Evolutionary conservation across 257 asterid species (phyloP).

Genomic region (Striga asiatica): DNA sequence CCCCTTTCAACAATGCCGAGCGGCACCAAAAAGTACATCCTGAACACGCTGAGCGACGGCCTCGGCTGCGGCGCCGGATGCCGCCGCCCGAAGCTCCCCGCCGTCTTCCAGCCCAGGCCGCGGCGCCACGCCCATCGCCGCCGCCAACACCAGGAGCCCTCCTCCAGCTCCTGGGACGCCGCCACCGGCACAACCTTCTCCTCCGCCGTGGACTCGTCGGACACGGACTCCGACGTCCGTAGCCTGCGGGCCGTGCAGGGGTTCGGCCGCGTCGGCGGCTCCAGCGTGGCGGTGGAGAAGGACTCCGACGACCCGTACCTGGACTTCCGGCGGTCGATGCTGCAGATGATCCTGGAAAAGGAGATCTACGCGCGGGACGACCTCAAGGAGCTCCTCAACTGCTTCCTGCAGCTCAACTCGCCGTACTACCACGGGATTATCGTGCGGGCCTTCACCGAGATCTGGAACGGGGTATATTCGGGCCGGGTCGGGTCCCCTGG

Average conservation of each 20-base stretch:
- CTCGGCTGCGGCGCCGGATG: slow-evolving; percentile 38
- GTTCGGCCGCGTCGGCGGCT: slow-evolving; percentile 51
- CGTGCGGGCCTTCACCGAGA: slow-evolving; percentile 75
- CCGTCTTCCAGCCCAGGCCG: slow-evolving; percentile 32
- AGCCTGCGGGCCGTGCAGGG: slow-evolving; percentile 54
- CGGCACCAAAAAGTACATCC: slow-evolving; percentile 32
- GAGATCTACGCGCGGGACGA: slow-evolving; percentile 67
- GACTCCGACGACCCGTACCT: slow-evolving; percentile 82
- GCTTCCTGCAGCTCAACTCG: slow-evolving; percentile 78
- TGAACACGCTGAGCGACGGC: slow-evolving; percentile 31
- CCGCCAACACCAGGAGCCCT: slow-evolving; percentile 16
- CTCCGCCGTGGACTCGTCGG: slow-evolving; percentile 6
- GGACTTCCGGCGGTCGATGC: slow-evolving; percentile 84
- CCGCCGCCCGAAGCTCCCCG: slow-evolving; percentile 37
- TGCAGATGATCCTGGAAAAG: slow-evolving; percentile 82
- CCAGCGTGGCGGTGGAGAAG: slow-evolving; percentile 79
- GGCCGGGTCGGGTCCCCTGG: neutral
- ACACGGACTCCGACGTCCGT: slow-evolving; percentile 23
- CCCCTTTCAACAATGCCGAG: slow-evolving; percentile 26
- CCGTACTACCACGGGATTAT: slow-evolving; percentile 74
- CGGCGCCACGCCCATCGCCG: slow-evolving; percentile 2
- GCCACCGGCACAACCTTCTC: slow-evolving; percentile 22
- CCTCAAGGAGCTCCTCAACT: slow-evolving; percentile 60
- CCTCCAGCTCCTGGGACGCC: slow-evolving; percentile 26
- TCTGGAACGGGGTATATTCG: slow-evolving; percentile 61